Base-by-base conservation (phyloP, 495 filamentous ascomycete species). In the Umbilicaria muhlenbergii region DNA sequence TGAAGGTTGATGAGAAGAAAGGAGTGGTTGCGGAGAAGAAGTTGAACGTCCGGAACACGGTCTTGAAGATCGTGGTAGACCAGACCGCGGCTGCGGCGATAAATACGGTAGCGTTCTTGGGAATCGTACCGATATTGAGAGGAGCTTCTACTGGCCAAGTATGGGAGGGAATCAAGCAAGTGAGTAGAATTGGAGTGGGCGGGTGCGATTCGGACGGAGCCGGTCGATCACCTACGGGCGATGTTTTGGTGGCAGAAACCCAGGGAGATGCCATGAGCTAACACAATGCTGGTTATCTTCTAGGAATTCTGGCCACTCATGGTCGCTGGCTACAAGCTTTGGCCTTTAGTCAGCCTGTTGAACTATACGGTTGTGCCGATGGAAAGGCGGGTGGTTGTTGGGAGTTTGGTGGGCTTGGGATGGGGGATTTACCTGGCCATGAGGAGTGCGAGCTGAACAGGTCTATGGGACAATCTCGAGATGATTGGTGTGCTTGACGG, bases 381-480 rank as follows among this genome's bases (percentile, higher is more conserved):
- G 12, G 74, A 91, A 51, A 68, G 69, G 32, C 66, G 89, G 47
- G 78, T 83, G 37, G 64, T 95, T 21, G 75, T 88, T 59, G 86
- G 81, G 0, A 78, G 78, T 56, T 58, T 84, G 41, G 83, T 86
- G 21, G 87, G 89, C 2, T 54, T 98, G 36, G 77, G 68, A 17
- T 98, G 91, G 91, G 83, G 83, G 1, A 60, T 93, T 39, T 95
- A 87, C 64, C 65, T 95, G 58, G 89, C 86, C 54, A 58, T 91
- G 50, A 61, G 6, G 24, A 8, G 4, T 28, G 24, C 24, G 24
- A 28, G 8, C 24, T 28, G 24, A 28, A 28, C 3, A 28, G 8
- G 24, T 8, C 24, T 1, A 10, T 28, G 24, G 24, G 8, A 28
- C 24, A 28, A 1, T 3, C 19, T 3, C 8, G 24, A 6, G 24